These are phyloP conservation scores for Vinca minor DNA, from an alignment of 257 asterid species.

Conservation along the genomic window DNA sequence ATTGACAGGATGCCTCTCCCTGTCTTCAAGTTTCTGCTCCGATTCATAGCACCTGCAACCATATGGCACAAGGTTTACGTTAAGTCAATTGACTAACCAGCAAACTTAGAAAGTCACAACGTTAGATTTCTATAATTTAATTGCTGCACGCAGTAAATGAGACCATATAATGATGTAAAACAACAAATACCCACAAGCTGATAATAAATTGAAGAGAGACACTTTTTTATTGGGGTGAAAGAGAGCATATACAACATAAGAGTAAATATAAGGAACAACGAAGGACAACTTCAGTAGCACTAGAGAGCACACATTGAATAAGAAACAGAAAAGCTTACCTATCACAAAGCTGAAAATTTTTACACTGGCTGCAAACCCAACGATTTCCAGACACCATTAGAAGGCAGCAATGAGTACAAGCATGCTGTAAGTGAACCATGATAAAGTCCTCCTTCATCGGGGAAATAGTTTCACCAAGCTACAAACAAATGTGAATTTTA, in stretches of 20 bases:
- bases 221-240: background rate
- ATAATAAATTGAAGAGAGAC: background rate
- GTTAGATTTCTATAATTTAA: background rate
- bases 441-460: constrained; percentile 98
- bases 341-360: constrained; percentile 78
- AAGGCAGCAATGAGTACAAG: constrained; percentile 87
- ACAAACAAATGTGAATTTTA: constrained; percentile 19
- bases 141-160: background rate
- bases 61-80: background rate
- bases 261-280: too few relatives aligned
- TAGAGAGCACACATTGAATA: background rate
- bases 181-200: background rate
- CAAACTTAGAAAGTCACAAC: background rate
- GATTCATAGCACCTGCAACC: constrained; percentile 71
- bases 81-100: background rate
- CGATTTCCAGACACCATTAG: constrained; percentile 82
- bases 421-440: constrained; percentile 93
- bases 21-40: constrained; percentile 69
- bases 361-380: constrained; percentile 88
- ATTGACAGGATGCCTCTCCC: constrained; percentile 84
- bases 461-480: constrained; percentile 95
- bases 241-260: too few relatives aligned
- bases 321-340: constrained; percentile 39
- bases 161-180: background rate
- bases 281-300: background rate